Conservation (phyloP, 345 rosid species). For the Eucalyptus caleyi region DNA sequence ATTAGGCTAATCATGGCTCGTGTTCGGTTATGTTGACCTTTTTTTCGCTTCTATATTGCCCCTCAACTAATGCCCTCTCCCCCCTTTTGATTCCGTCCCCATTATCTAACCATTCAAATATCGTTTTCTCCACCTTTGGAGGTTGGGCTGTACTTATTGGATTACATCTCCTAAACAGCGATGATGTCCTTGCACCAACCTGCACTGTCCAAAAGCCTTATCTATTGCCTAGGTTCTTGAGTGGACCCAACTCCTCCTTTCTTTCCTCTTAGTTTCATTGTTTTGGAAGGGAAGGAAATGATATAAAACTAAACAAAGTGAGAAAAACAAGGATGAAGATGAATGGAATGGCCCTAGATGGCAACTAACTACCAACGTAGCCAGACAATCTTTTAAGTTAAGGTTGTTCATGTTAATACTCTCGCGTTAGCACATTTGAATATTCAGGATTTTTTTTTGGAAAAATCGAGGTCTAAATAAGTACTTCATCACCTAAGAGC, state of each 20-base stretch:
- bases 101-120: not conserved
- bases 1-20: not conserved
- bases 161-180: not conserved
- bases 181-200: not conserved
- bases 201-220: not conserved
- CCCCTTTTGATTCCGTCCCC: not conserved
- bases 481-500: not conserved
- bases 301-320: not conserved
- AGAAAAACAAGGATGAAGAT: not conserved
- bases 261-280: not conserved
- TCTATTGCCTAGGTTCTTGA: not conserved
- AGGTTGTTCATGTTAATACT: rapidly evolving
- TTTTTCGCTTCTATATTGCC: not conserved
- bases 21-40: not conserved
- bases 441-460: rapidly evolving
- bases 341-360: not conserved
- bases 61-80: not conserved
- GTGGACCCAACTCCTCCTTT: not conserved
- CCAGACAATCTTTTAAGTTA: not conserved
- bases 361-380: not conserved
- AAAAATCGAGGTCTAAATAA: not conserved
- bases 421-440: rapidly evolving
- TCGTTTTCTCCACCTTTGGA: not conserved
- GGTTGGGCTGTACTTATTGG: not conserved
- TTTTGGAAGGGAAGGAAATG: not conserved